phyloP scores from a whole-genome alignment of 208 protist species.

The Endotrypanum monterogeii region DNA sequence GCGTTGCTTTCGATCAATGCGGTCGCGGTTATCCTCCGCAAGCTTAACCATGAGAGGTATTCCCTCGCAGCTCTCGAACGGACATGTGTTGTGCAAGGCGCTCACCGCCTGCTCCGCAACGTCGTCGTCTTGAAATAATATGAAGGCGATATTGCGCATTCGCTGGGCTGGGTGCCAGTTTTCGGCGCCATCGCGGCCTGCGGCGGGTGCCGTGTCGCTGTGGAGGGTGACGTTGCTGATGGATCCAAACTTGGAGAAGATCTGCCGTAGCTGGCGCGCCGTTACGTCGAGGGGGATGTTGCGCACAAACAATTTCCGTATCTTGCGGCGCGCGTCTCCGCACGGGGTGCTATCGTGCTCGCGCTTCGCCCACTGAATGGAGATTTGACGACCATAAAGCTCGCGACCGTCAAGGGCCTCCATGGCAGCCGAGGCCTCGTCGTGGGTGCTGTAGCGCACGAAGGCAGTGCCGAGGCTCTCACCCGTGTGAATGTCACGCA shows the following conservation, averaged over 20 bases:
- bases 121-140: slow-evolving; percentile 61
- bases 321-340: slow-evolving; percentile 64
- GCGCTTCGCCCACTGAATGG: slow-evolving; percentile 79
- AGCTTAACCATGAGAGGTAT: slow-evolving; percentile 76
- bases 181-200: slow-evolving; percentile 12
- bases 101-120: slow-evolving; percentile 57
- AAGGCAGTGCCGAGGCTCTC: slow-evolving; percentile 83
- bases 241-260: slow-evolving; percentile 58
- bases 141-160: slow-evolving; percentile 78
- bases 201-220: slow-evolving; percentile 60
- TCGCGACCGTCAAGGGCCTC: slow-evolving; percentile 45
- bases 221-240: slow-evolving; percentile 67
- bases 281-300: slow-evolving; percentile 79
- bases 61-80: slow-evolving; percentile 54
- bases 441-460: slow-evolving; percentile 72
- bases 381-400: slow-evolving; percentile 55
- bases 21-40: slow-evolving; percentile 60
- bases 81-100: slow-evolving; percentile 58
- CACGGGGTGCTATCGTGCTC: slow-evolving; percentile 82
- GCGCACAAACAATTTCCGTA: slow-evolving; percentile 84
- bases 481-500: slow-evolving; percentile 89
- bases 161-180: slow-evolving; percentile 3
- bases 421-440: slow-evolving; percentile 66
- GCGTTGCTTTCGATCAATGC: slow-evolving; percentile 42
- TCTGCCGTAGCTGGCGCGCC: slow-evolving; percentile 31